Evolutionary conservation across 371 early-diverging fungal genomes (phyloP).

Genomic region (Apophysomyces trapeziformis): DNA sequence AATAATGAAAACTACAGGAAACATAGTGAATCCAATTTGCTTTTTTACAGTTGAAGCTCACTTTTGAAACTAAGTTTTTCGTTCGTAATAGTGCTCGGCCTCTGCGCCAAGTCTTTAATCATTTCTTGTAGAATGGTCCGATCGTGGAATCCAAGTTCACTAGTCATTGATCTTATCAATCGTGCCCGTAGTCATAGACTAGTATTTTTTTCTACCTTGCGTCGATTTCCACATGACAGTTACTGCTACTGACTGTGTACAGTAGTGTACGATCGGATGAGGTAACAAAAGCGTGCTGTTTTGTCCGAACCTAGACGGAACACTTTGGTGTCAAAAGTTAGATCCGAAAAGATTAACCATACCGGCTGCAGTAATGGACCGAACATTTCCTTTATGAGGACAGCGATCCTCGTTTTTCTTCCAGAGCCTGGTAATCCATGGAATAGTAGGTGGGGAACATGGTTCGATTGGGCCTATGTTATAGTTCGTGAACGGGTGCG

Average conservation of each 20-base stretch:
- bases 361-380: constrained; percentile 93
- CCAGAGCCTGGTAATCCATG: constrained; percentile 98
- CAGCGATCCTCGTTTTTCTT: constrained; percentile 95
- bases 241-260: constrained; percentile 85
- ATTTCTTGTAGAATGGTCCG: constrained; percentile 97
- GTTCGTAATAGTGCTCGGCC: constrained; percentile 87
- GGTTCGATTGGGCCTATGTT: constrained; percentile 70
- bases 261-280: constrained; percentile 86
- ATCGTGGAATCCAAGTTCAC: constrained; percentile 96
- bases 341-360: neutral
- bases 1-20: constrained; percentile 84
- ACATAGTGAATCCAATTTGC: neutral
- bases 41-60: constrained; percentile 23
- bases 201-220: constrained; percentile 69
- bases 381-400: constrained; percentile 84
- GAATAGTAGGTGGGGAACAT: constrained; percentile 96
- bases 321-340: neutral
- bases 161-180: constrained; percentile 14
- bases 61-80: constrained; percentile 88
- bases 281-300: constrained; percentile 82
- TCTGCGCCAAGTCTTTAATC: constrained; percentile 98
- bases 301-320: constrained; percentile 78
- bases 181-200: neutral
- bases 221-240: constrained; percentile 92
- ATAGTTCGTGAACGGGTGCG: no score